Percentiles rank a stretch among this genome's conserved stretches.
Evolutionary conservation across 1,139 yeast species (phyloP).

Genomic region (Cylindricascospora bacillispora): DNA sequence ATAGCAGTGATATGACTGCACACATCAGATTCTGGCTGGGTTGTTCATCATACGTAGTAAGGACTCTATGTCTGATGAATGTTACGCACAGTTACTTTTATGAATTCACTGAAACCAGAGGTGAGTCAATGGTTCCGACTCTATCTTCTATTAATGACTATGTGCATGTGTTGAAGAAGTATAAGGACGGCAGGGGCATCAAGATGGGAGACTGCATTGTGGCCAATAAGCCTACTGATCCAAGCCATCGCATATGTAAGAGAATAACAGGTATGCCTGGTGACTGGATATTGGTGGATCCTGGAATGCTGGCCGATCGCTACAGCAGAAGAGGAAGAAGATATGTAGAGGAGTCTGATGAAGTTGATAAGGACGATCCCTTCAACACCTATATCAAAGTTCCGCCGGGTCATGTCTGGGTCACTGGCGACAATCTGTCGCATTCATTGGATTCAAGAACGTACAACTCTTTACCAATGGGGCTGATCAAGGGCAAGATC

Average conservation of each 20-base stretch:
- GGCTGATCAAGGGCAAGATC: constrained; percentile 73
- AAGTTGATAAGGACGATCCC: constrained; percentile 20
- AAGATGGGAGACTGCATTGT: constrained; percentile 80
- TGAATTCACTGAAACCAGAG: constrained; percentile 74
- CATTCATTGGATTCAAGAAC: constrained; percentile 86
- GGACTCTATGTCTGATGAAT: constrained; percentile 62
- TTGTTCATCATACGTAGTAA: constrained; percentile 15
- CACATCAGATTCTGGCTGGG: not conserved
- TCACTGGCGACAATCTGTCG: constrained; percentile 84
- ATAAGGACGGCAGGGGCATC: constrained; percentile 34
- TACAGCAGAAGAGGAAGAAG: too few relatives aligned
- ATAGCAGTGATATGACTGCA: too few relatives aligned
- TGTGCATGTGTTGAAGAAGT: constrained; percentile 64
- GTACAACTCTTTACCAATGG: constrained; percentile 82
- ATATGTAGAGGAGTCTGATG: constrained; percentile 7
- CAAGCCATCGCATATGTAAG: constrained; percentile 76
- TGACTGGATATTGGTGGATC: constrained; percentile 69
- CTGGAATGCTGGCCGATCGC: constrained; percentile 39
- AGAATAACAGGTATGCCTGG: constrained; percentile 96
- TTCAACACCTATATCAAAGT: constrained; percentile 50
- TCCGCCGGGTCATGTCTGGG: constrained; percentile 93
- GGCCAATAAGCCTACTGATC: constrained; percentile 83
- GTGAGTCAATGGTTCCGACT: constrained; percentile 94
- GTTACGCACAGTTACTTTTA: constrained; percentile 52
- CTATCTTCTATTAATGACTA: constrained; percentile 61